Evolutionary conservation across 1,284 basidiomycete species (phyloP).

Genomic region (Agroathelia rolfsii): DNA sequence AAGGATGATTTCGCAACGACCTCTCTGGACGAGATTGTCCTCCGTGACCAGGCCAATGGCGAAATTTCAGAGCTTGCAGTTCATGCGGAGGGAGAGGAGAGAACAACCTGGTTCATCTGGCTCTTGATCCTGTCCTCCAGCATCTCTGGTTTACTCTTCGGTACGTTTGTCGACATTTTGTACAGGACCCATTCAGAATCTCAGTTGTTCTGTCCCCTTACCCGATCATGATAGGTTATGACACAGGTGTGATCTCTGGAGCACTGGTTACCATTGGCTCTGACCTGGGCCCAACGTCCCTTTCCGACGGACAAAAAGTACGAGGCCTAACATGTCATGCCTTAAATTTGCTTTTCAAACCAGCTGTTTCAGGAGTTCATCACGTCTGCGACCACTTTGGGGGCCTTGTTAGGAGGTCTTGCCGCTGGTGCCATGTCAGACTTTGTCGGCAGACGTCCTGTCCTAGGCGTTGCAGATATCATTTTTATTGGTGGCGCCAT

Average conservation of each 20-base stretch:
- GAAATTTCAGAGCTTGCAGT: slow-evolving; percentile 54
- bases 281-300: slow-evolving; percentile 50
- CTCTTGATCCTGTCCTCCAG: slow-evolving; percentile 53
- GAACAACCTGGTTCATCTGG: slow-evolving; percentile 64
- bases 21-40: too few species aligned
- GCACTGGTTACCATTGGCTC: slow-evolving; percentile 64
- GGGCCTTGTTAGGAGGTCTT: slow-evolving; percentile 68
- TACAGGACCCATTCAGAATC: neutral
- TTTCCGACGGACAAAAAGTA: slow-evolving; percentile 62
- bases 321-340: slow-evolving; percentile 6
- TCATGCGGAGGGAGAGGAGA: slow-evolving; percentile 61
- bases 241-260: slow-evolving; percentile 74
- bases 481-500: slow-evolving; percentile 73
- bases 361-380: slow-evolving; percentile 53
- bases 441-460: slow-evolving; percentile 57
- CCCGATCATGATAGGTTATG: slow-evolving; percentile 55
- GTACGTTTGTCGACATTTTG: slow-evolving; percentile 27
- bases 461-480: slow-evolving; percentile 62
- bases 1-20: too few species aligned
- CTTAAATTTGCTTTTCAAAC: slow-evolving; percentile 1
- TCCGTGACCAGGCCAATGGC: too few species aligned
- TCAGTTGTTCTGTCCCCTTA: too few species aligned
- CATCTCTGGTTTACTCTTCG: slow-evolving; percentile 72
- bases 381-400: slow-evolving; percentile 73
- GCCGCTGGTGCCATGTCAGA: slow-evolving; percentile 64